Base-by-base conservation (phyloP, 2,329 filamentous ascomycete species). In the Alternaria dauci region DNA sequence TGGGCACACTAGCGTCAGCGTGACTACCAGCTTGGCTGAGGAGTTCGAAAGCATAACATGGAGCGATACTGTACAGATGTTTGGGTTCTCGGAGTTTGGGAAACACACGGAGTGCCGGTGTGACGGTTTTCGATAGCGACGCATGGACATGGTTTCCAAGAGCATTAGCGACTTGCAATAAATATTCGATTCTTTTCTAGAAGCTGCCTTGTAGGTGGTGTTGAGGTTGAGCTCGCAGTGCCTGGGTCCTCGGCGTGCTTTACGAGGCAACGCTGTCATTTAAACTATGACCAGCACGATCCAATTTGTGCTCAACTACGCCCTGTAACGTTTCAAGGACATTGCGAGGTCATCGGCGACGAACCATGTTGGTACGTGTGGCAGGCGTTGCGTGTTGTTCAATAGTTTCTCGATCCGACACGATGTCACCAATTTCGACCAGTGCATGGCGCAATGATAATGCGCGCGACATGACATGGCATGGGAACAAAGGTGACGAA, bases 1-100 rank as follows among this genome's bases (percentile, higher is more conserved):
- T 86, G 84, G 88, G 83, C 5, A 79, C 76, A 8, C 53, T 69
- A 16, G 52, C 63, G 32, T 65, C 68, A 26, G 68, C 71, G 42
- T 76, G 73, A 75, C 71, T 74, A 55, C 63, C 64, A 39, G 58
- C 39, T 51, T 52, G 55, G 42, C 44, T 58, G 26, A 55, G 41
- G 38, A 38, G 50, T 11, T 46, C 36, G 30, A 53, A 14, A 12
- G 23, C 43, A 20, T 51, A 38, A 34, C 9, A 53, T 23, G 32
- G 26, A 14, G 39, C 12, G 11, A 36, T 3, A 18, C 32, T 16
- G 38, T 20, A 12, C 8, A 20, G 16, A 38, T 11, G 46, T 25
- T 16, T 18, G 20, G 20, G 36, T 11, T 36, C 7, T 5, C 14
- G 46, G 46, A 36, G 32, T 36, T 25, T 25, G 46, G 46, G 14